Evolutionary conservation across 2,329 filamentous ascomycete species (phyloP), one percentile per base, ranked within the genome.

Genomic region (Curvularia sp.): DNA sequence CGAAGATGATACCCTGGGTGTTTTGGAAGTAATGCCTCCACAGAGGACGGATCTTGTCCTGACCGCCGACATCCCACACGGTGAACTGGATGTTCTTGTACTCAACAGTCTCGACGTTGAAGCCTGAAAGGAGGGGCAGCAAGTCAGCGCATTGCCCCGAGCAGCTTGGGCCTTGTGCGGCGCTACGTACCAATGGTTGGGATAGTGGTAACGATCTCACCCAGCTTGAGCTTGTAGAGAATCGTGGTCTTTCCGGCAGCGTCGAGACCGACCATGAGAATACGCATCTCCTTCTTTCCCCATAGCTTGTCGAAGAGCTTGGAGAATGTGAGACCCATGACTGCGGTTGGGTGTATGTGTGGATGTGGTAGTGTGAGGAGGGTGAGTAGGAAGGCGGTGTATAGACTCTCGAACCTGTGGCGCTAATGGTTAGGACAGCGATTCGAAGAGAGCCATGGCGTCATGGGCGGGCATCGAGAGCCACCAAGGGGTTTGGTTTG

Each of bases 31-130:
- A 98, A 84, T 98, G 94, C 81, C 94, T 89, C 94, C 94, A 98
- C 61, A 98, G 83, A 64, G 94, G 94, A 68, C 94, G 87, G 75
- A 98, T 98, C 89, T 98, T 98, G 86, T 98, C 94, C 84, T 98
- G 94, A 66, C 94, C 94, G 80, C 94, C 94, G 60, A 98, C 94
- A 83, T 98, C 94, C 94, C 94, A 98, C 64, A 98, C 94, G 74
- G 96, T 98, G 84, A 98, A 98, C 81, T 97, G 96, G 81, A 97
- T 93, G 80, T 98, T 98, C 86, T 97, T 97, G 85, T 97, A 97
- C 69, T 93, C 96, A 73, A 98, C 93, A 4, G 93, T 96, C 85
- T 98, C 94, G 80, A 98, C 95, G 86, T 98, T 98, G 86, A 98
- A 98, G 70, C 94, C 81, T 82, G 69, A 49, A 41, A 8, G 21